phyloP scores from a whole-genome alignment of 2,329 filamentous ascomycete species.

The Periglandula ipomoeae region DNA sequence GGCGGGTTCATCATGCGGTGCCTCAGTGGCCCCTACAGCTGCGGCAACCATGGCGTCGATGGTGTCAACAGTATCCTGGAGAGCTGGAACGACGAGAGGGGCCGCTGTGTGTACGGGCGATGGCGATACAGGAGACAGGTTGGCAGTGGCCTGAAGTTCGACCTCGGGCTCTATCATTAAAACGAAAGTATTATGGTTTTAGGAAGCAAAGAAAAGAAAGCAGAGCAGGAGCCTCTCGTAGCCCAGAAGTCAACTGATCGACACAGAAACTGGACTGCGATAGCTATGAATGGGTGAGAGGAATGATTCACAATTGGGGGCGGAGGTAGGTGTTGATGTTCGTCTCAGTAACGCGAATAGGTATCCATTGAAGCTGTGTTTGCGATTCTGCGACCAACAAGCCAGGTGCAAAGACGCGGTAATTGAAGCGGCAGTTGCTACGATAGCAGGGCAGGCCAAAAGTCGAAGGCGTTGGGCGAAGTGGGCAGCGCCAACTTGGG shows the following conservation, averaged over 20 bases:
- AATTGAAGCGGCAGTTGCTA: background rate
- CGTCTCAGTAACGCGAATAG: background rate
- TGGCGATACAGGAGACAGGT: conserved; percentile 43
- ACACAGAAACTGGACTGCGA: background rate
- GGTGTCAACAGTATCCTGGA: conserved; percentile 44
- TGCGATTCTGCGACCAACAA: conserved; percentile 2
- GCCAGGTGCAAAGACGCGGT: background rate
- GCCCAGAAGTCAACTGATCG: background rate
- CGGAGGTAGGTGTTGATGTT: background rate
- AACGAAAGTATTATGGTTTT: conserved; percentile 7
- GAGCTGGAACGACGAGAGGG: conserved; percentile 36
- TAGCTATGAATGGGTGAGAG: background rate
- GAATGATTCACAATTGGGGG: background rate
- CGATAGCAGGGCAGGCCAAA: background rate
- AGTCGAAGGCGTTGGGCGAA: background rate
- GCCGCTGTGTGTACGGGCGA: conserved; percentile 37
- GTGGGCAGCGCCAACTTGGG: no score
- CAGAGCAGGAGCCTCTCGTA: conserved; percentile 7
- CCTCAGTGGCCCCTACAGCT: conserved; percentile 18
- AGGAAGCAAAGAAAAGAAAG: conserved; percentile 4
- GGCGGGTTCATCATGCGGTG: conserved; percentile 17
- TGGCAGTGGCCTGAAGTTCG: conserved; percentile 42
- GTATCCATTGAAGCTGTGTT: conserved; percentile 4
- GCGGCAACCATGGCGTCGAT: conserved; percentile 37
- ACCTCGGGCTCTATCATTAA: conserved; percentile 39